These are phyloP conservation scores for Ceratocystis albifundus DNA, from an alignment of 2,329 filamentous ascomycete species.

Conservation along the genomic window DNA sequence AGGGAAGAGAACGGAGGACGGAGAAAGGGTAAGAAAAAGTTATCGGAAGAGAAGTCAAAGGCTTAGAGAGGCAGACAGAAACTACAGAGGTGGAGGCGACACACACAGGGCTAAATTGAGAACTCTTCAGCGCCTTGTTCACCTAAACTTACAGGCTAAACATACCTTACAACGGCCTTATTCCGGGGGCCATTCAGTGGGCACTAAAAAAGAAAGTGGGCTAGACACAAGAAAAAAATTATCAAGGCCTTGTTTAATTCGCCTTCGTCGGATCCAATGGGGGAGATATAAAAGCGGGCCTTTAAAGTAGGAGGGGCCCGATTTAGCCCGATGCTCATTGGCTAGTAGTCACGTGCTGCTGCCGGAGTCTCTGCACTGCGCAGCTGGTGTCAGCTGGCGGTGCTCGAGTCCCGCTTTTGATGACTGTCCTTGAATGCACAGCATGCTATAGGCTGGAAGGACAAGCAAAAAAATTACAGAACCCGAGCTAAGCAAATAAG, in stretches of 20 bases:
- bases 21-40: slow-evolving; percentile 16
- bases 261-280: slow-evolving; percentile 21
- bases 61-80: background rate
- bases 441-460: slow-evolving; percentile 21
- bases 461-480: background rate
- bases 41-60: slow-evolving; percentile 18
- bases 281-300: slow-evolving; percentile 17
- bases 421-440: slow-evolving; percentile 22
- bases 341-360: slow-evolving; percentile 23
- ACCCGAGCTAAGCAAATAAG: too few relatives aligned
- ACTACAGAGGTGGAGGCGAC: slow-evolving; percentile 14
- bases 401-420: slow-evolving; percentile 13
- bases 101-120: background rate
- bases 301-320: slow-evolving; percentile 20
- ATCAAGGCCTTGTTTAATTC: slow-evolving; percentile 12
- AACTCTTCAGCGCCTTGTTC: background rate
- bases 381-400: slow-evolving; percentile 9
- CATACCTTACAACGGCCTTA: background rate
- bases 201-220: background rate
- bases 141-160: background rate
- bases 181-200: background rate
- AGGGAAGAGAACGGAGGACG: slow-evolving; percentile 15
- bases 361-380: background rate
- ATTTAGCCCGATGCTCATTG: slow-evolving; percentile 26
- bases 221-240: slow-evolving; percentile 13